Evolutionary conservation across 164 flowering plant species (phyloP).

Genomic region (Chimonanthus praecox): DNA sequence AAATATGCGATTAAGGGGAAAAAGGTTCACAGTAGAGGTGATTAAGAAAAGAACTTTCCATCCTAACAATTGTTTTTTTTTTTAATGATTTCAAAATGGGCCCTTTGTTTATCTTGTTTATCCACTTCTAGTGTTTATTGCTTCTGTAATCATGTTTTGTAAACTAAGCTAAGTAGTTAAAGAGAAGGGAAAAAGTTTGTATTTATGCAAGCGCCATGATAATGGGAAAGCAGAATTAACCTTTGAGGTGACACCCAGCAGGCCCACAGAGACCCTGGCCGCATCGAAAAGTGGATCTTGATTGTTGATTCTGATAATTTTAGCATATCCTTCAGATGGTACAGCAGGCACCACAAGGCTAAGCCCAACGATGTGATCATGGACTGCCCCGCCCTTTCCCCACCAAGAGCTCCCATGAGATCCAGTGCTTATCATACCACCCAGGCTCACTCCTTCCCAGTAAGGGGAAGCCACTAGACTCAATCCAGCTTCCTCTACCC

Average conservation of each 20-base stretch:
- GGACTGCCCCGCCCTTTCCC: slow-evolving; percentile 78
- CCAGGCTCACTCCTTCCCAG: slow-evolving; percentile 90
- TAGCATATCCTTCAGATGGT: slow-evolving; percentile 51
- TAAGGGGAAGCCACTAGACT: slow-evolving; percentile 80
- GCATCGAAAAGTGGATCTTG: slow-evolving; percentile 46
- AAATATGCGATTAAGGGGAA: no score
- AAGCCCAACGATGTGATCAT: slow-evolving; percentile 69
- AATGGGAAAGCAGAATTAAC: slow-evolving; percentile 23
- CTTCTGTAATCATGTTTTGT: no score
- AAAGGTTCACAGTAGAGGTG: no score
- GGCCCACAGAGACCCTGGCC: slow-evolving; percentile 63
- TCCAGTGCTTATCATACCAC: slow-evolving; percentile 75
- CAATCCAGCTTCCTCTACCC: slow-evolving; percentile 51
- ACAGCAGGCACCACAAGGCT: slow-evolving; percentile 60
- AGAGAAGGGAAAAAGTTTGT: no score
- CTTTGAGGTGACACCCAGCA: slow-evolving; percentile 79
- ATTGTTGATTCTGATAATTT: slow-evolving; percentile 30
- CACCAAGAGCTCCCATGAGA: slow-evolving; percentile 92
- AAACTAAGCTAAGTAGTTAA: no score
- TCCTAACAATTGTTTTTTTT: no score
- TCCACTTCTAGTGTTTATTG: no score
- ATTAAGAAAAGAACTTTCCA: no score
- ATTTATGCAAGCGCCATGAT: no score
- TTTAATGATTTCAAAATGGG: no score
- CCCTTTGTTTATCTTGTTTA: no score